These are phyloP conservation scores for Penicillium egyptiacum DNA, from an alignment of 495 filamentous ascomycete genomes.

Conservation along the genomic window DNA sequence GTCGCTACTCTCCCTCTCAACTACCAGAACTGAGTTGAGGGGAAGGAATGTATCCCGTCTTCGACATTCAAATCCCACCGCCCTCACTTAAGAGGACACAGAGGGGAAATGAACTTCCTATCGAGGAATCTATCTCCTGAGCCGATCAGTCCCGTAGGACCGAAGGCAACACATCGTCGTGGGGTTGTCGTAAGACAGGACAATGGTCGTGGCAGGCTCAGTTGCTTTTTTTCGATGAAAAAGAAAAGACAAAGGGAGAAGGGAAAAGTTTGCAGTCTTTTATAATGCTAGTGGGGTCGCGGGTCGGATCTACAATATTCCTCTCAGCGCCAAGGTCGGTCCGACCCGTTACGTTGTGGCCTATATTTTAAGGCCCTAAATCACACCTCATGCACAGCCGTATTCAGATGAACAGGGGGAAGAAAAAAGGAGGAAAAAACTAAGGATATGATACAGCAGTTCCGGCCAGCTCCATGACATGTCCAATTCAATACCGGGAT, in stretches of 20 bases:
- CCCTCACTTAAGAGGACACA: slow-evolving; percentile 65
- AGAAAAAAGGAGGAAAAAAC: neutral
- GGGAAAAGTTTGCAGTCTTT: slow-evolving; percentile 29
- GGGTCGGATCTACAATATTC: slow-evolving; percentile 29
- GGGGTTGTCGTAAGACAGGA: slow-evolving; percentile 41
- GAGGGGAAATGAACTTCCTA: slow-evolving; percentile 64
- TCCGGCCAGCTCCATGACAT: neutral
- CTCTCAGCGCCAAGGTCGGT: slow-evolving; percentile 7
- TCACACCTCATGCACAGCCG: neutral
- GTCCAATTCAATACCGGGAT: neutral
- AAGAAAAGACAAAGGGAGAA: slow-evolving; percentile 41
- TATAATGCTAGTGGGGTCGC: slow-evolving; percentile 31
- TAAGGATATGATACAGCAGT: slow-evolving; percentile 1
- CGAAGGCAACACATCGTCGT: slow-evolving; percentile 67
- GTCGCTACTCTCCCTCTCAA: neutral
- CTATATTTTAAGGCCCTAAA: neutral
- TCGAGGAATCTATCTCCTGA: slow-evolving; percentile 63
- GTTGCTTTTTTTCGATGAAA: slow-evolving; percentile 57
- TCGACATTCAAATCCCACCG: slow-evolving; percentile 66
- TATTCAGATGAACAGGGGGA: neutral
- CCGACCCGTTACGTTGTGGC: neutral
- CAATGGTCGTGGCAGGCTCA: slow-evolving; percentile 66
- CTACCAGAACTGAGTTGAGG: slow-evolving; percentile 1
- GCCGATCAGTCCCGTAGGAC: slow-evolving; percentile 46
- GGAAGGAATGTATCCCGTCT: slow-evolving; percentile 58